Evolutionary conservation across 495 filamentous ascomycete genomes (phyloP).

Genomic region (Cercophora scortea): DNA sequence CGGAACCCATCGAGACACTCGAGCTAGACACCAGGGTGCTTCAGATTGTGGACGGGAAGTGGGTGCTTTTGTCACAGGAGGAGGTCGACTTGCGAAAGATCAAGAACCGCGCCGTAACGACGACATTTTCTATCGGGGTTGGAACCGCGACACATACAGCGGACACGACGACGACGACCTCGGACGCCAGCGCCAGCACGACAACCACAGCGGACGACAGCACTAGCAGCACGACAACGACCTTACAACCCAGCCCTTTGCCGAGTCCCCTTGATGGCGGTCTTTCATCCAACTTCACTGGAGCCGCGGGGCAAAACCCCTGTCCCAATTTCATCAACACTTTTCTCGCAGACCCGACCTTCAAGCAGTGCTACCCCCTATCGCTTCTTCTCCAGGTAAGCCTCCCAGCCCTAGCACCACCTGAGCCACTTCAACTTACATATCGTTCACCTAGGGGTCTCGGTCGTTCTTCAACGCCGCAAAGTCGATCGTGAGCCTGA

Average conservation of each 20-base stretch:
- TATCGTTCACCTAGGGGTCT: slow-evolving; percentile 22
- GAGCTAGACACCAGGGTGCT: slow-evolving; percentile 30
- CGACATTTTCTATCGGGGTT: slow-evolving; percentile 28
- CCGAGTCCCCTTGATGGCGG: slow-evolving; percentile 67
- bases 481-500: slow-evolving; percentile 55
- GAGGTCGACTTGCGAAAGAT: slow-evolving; percentile 16
- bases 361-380: slow-evolving; percentile 63
- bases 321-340: slow-evolving; percentile 63
- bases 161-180: background rate
- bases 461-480: slow-evolving; percentile 67
- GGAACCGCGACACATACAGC: slow-evolving; percentile 20
- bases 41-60: slow-evolving; percentile 22
- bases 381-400: slow-evolving; percentile 63
- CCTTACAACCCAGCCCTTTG: slow-evolving; percentile 36
- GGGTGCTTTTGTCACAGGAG: slow-evolving; percentile 31
- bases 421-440: background rate
- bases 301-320: slow-evolving; percentile 22
- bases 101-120: slow-evolving; percentile 14
- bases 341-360: slow-evolving; percentile 55
- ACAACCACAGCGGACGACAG: background rate
- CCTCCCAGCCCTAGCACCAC: background rate
- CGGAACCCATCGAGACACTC: slow-evolving; percentile 24
- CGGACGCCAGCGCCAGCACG: background rate
- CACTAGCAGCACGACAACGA: slow-evolving; percentile 13
- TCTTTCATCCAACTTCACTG: slow-evolving; percentile 59